Evolutionary conservation across 148 eudicot genomes (phyloP).

Genomic region (Chenopodium berlandieri): DNA sequence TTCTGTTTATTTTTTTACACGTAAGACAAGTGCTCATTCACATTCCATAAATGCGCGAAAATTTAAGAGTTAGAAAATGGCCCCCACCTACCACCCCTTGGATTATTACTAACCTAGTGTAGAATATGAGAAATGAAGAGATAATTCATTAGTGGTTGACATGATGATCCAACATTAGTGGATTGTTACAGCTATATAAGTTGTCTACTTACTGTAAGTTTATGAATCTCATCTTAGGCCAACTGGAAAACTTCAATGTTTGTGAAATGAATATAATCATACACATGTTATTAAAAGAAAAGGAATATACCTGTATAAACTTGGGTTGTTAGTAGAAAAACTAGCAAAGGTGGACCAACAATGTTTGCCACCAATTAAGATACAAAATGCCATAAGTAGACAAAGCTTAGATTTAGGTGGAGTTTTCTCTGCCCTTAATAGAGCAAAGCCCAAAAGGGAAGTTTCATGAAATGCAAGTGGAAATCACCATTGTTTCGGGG

Average conservation of each 20-base stretch:
- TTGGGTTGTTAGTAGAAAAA: not conserved
- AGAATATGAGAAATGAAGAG: conserved; percentile 20
- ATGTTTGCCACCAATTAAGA: conserved; percentile 38
- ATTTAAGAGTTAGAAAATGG: not conserved
- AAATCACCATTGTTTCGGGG: no score
- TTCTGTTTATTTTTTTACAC: no score
- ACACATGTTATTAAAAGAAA: not conserved
- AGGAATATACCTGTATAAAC: not conserved
- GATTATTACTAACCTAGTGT: conserved; percentile 3
- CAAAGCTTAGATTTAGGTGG: conserved; percentile 32
- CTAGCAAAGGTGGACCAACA: conserved; percentile 33
- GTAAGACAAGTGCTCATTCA: not conserved
- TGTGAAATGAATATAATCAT: not conserved
- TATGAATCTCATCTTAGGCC: not conserved
- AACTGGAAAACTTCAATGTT: not conserved
- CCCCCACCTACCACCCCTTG: not conserved
- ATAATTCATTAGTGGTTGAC: conserved; percentile 18
- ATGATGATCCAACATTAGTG: conserved; percentile 23
- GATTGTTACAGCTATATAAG: conserved; percentile 10
- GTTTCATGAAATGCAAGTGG: conserved; percentile 23
- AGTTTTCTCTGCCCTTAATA: conserved; percentile 30
- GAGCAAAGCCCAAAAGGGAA: conserved; percentile 17
- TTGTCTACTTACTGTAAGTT: not conserved
- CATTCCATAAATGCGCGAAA: not conserved
- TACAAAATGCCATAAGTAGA: not conserved